These are phyloP conservation scores for Aspergillus fumigatus DNA, from an alignment of 2,329 filamentous ascomycete genomes.

Conservation along the genomic window DNA sequence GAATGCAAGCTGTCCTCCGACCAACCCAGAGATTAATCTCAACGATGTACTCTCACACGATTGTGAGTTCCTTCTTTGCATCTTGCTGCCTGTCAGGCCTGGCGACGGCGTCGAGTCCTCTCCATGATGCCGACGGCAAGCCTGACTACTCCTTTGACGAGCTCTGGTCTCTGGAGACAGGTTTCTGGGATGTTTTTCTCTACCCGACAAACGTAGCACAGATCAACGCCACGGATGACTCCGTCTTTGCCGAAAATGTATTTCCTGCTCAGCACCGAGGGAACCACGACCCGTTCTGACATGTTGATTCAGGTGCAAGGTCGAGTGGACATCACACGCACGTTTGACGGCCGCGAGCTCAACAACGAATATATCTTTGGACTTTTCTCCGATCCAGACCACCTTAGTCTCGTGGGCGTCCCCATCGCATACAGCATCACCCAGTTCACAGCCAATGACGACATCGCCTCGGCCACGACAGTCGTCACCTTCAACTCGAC, in stretches of 20 bases:
- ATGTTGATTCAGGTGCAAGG: conserved; percentile 18
- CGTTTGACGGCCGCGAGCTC: conserved; percentile 21
- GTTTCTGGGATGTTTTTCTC: conserved; percentile 22
- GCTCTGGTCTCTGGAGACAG: conserved; percentile 20
- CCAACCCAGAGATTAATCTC: neutral
- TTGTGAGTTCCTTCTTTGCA: neutral
- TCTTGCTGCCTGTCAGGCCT: neutral
- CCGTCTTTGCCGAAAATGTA: conserved; percentile 21
- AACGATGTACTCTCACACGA: neutral
- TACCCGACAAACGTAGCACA: conserved; percentile 22
- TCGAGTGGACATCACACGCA: conserved; percentile 23
- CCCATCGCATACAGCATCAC: conserved; percentile 23
- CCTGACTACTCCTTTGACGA: conserved; percentile 16
- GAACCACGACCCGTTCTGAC: neutral
- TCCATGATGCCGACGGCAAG: neutral
- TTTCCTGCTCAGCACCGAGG: neutral
- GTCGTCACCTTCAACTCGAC: conserved; percentile 23
- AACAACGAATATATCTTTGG: conserved; percentile 28
- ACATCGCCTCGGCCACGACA: conserved; percentile 19
- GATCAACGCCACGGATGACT: conserved; percentile 16
- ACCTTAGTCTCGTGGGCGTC: conserved; percentile 18
- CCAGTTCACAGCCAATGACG: conserved; percentile 19
- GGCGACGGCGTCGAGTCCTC: neutral
- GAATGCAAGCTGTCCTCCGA: neutral
- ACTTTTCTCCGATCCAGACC: conserved; percentile 17